Evolutionary conservation across 78 protist genomes (phyloP), one percentile per base, ranked within the genome.

Genomic region (Anaeramoeba flamelloides): DNA sequence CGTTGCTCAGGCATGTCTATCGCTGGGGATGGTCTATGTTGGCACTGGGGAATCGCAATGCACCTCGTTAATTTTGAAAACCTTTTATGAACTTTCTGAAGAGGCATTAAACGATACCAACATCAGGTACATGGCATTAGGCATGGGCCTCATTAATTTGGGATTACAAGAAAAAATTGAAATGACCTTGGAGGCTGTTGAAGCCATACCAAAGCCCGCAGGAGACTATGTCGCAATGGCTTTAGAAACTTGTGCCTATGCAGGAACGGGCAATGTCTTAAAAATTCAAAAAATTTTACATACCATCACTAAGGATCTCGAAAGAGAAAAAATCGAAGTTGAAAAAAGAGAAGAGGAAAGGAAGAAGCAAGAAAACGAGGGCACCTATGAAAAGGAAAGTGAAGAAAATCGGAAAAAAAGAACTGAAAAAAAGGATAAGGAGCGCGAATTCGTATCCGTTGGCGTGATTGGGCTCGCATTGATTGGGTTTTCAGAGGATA

Each of bases 241-340:
- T n/a, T n/a, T 94, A 8, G 92, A 91, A 38, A 81, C 88, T 3
- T 92, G 94, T 76, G 99, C 99, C 4, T 96, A 92, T 38, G 96
- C 95, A 22, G 98, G 98, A 40, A 87, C 97, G 1, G 98, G 98
- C 32, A 93, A 96, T 81, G 98, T 96, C 39, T 87, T 96, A 65
- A 41, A 34, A 36, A 79, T 79, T n/a, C 81, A 79, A 22, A 88
- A 93, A 86, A 38, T 79, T 17, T 38, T 41, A 2, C 79, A 87
- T 92, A 30, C 97, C 92, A 88, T 40, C 93, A 83, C 78, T 94
- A 1, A 88, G 84, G 37, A 74, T 85, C 74, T 83, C 91, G 82
- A 80, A 86, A 0, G 95, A 92, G 77, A 93, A 90, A 77, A 1
- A 77, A 0, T 88, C 12, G 78, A 26, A 84, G 80, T 79, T 83